Conservation (phyloP, 2,329 filamentous ascomycete species). For the Ophiostoma quercus region DNA sequence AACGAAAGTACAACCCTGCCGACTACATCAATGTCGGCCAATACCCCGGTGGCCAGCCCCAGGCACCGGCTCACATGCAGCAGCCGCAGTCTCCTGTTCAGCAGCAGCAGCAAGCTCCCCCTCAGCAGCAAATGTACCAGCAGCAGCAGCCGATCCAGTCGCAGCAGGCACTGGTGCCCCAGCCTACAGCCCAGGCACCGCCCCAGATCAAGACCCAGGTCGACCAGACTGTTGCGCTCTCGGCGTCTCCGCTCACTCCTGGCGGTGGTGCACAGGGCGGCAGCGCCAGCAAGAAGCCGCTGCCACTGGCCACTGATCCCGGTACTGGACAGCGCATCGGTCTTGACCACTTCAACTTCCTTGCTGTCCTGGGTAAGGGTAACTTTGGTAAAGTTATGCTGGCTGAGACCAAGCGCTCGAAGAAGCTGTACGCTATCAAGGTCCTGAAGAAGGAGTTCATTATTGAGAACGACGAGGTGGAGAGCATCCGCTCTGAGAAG, state of each 20-base stretch:
- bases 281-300: conserved; percentile 46
- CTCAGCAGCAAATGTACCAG: conserved; percentile 24
- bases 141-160: conserved; percentile 33
- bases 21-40: conserved; percentile 63
- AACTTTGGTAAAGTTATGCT: conserved; percentile 99
- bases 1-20: conserved; percentile 69
- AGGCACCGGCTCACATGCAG: conserved; percentile 32
- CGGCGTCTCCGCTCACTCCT: conserved; percentile 35
- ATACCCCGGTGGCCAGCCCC: conserved; percentile 41
- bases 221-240: conserved; percentile 34
- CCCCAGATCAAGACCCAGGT: conserved; percentile 39
- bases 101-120: conserved; percentile 21
- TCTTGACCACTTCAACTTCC: conserved; percentile 97
- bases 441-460: conserved; percentile 99
- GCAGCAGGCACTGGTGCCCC: conserved; percentile 27
- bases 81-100: conserved; percentile 25
- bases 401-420: conserved; percentile 88
- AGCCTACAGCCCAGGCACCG: conserved; percentile 30
- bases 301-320: conserved; percentile 64
- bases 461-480: conserved; percentile 98
- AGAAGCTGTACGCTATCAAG: conserved; percentile 95
- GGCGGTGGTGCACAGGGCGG: conserved; percentile 29
- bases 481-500: conserved; percentile 96
- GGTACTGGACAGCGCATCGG: conserved; percentile 82
- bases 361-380: conserved; percentile 95